A percentile compares a stretch with the other conserved stretches of the same genome.
Conservation (phyloP, 2,329 filamentous ascomycete genomes). For the Trichoderma harzianum region DNA sequence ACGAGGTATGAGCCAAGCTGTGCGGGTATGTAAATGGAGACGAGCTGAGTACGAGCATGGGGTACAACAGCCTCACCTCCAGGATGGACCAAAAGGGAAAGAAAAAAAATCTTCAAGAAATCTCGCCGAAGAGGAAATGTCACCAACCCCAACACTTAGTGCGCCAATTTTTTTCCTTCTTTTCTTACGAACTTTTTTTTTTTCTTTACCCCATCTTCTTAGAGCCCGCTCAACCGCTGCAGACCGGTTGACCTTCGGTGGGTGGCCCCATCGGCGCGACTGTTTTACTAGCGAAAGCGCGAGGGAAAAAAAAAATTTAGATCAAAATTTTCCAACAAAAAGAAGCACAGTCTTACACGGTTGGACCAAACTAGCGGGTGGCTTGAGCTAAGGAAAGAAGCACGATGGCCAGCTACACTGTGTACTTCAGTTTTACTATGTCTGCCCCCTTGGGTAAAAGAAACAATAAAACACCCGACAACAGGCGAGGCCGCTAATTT, state of each 20-base stretch:
- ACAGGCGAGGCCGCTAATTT: conserved; percentile 3
- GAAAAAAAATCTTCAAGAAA: background rate
- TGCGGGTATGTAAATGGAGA: background rate
- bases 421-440: background rate
- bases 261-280: background rate
- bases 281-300: conserved; percentile 10
- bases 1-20: background rate
- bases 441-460: background rate
- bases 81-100: background rate
- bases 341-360: background rate
- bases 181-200: background rate
- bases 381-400: background rate
- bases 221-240: background rate
- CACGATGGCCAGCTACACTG: conserved; percentile 4
- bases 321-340: conserved; percentile 1
- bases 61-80: conserved; percentile 5
- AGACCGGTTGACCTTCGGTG: background rate
- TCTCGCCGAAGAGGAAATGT: background rate
- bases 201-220: background rate
- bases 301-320: background rate
- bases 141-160: background rate
- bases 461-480: background rate
- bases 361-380: conserved; percentile 2
- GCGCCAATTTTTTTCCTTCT: background rate
- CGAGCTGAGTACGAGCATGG: background rate